Percentiles rank a stretch among this genome's conserved stretches.
phyloP scores from a whole-genome alignment of 352 stramenopile genomes.

The Phytopythium mirpurense region DNA sequence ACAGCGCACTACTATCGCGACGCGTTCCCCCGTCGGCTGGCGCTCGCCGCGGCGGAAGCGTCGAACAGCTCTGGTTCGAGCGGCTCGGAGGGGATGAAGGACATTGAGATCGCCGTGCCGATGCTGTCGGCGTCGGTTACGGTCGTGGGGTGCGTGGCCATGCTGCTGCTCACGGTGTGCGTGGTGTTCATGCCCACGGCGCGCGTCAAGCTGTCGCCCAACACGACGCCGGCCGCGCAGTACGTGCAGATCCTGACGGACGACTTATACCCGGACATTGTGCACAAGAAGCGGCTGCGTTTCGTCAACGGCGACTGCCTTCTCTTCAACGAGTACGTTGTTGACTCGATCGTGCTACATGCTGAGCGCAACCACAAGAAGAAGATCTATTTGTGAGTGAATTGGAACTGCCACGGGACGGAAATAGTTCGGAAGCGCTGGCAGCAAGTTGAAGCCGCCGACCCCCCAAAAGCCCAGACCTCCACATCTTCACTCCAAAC shows the following conservation, averaged over 20 bases:
- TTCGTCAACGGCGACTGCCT: conserved; percentile 60
- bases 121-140: conserved; percentile 37
- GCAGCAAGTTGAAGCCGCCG: no score
- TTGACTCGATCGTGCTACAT: conserved; percentile 56
- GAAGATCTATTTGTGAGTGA: conserved; percentile 53
- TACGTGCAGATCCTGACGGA: conserved; percentile 73
- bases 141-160: conserved; percentile 39
- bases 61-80: conserved; percentile 9
- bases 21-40: conserved; percentile 13
- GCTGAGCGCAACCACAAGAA: conserved; percentile 50
- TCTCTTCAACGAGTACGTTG: conserved; percentile 62
- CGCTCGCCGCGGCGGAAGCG: conserved; percentile 12
- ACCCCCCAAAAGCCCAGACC: no score
- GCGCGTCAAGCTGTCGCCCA: conserved; percentile 46
- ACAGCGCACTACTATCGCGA: conserved; percentile 20
- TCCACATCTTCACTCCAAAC: no score
- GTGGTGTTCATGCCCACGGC: conserved; percentile 47
- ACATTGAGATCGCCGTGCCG: conserved; percentile 45
- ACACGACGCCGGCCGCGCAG: conserved; percentile 56
- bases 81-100: conserved; percentile 17
- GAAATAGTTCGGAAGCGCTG: no score
- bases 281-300: conserved; percentile 67
- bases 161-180: conserved; percentile 47
- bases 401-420: background rate
- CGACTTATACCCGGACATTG: conserved; percentile 58